Evolutionary conservation across 768 basidiomycete species (phyloP).

Genomic region (Aureoboletus auriporus): DNA sequence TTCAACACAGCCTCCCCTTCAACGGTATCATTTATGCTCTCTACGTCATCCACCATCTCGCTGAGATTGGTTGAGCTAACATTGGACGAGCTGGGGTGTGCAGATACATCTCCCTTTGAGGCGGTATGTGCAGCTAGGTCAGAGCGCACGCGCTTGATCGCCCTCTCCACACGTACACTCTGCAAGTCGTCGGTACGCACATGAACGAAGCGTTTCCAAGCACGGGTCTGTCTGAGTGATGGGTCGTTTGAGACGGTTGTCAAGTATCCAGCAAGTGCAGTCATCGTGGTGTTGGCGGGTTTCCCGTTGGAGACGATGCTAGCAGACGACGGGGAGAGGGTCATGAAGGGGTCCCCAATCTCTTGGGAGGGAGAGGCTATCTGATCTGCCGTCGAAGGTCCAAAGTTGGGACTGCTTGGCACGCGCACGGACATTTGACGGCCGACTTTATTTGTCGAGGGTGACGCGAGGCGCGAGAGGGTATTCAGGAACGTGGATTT

Average conservation of each 20-base stretch:
- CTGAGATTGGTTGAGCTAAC: constrained; percentile 30
- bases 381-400: constrained; percentile 29
- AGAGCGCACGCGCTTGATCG: constrained; percentile 83
- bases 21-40: constrained; percentile 27
- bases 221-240: constrained; percentile 55
- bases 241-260: constrained; percentile 72
- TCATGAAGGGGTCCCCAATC: constrained; percentile 56
- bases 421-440: constrained; percentile 38
- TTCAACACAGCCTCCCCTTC: constrained; percentile 20
- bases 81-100: constrained; percentile 19
- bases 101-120: constrained; percentile 28
- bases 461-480: constrained; percentile 78
- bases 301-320: constrained; percentile 17
- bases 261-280: constrained; percentile 73
- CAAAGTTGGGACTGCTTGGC: constrained; percentile 29
- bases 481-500: constrained; percentile 86
- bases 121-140: constrained; percentile 74
- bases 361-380: constrained; percentile 53
- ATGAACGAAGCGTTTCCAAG: constrained; percentile 84
- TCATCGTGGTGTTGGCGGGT: constrained; percentile 48
- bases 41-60: constrained; percentile 28
- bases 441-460: constrained; percentile 51
- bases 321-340: constrained; percentile 33
- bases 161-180: constrained; percentile 80
- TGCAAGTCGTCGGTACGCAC: constrained; percentile 86